Evolutionary conservation across 108 stramenopile species (phyloP), one percentile per base, ranked within the genome.

Genomic region (Nitzschia palea): DNA sequence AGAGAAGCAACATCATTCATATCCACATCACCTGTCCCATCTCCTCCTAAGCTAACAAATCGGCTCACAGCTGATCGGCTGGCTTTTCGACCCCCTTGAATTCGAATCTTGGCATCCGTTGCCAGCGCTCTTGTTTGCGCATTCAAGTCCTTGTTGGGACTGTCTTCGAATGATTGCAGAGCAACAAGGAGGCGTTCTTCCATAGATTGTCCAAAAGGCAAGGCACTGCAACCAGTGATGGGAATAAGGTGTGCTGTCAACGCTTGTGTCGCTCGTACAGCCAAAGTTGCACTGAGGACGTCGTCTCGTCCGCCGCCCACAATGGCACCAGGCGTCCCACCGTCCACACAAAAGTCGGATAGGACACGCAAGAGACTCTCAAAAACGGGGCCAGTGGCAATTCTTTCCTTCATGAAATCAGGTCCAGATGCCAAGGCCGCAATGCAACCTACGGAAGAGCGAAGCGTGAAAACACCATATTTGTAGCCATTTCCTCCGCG

Each of bases 331-430:
- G 84, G 85, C 9, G 89, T 88, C 33, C 93, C 89, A 29, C 93
- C 89, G 27, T 94, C 88, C n/a, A 94, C 93, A 60, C 89, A 94
- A 83, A 89, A 94, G 78, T 90, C 93, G 4, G 79, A 64, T 6
- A 91, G 74, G n/a, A 94, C 93, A 17, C 82, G 80, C n/a, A 94
- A 73, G 23, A 94, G 83, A 63, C 89, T 91, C 65, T 94, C 93
- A 62, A 80, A 94, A 18, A 94, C 93, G 12, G 87, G 88, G 27
- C 76, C 78, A 12, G 93, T 94, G 14, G 93, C 89, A 52, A 94
- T 91, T 17, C 93, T 67, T 64, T 94, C 93, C 73, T 94, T 94
- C 93, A 91, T 94, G 44, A 94, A 94, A 45, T 94, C 93, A 30
- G 93, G 93, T 27, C 93, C 93, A 14, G 84, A 78, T n/a, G 93